Conservation (phyloP, 75 land plant genomes). For the Azolla pinnata region DNA sequence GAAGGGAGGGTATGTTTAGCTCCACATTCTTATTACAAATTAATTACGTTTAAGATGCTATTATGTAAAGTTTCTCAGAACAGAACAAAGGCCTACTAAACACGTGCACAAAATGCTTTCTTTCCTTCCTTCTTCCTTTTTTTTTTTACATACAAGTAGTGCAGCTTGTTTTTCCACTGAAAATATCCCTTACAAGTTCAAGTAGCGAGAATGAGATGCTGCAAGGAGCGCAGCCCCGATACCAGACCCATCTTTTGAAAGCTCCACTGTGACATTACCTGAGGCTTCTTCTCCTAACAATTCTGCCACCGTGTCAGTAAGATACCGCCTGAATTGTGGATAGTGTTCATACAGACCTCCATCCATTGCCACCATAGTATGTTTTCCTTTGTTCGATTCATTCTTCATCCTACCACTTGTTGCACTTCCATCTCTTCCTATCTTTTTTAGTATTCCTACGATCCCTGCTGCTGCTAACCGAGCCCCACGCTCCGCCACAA, state of each 20-base stretch:
- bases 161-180: too few species aligned
- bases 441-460: slow-evolving; percentile 77
- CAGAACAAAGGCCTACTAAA: too few species aligned
- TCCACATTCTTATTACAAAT: too few species aligned
- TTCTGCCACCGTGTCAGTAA: slow-evolving; percentile 51
- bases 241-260: slow-evolving; percentile 72
- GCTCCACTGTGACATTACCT: slow-evolving; percentile 38
- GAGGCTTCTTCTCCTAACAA: slow-evolving; percentile 68
- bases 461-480: slow-evolving; percentile 83
- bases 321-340: slow-evolving; percentile 46
- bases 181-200: neutral
- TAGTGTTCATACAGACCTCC: slow-evolving; percentile 58
- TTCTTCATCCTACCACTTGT: slow-evolving; percentile 18
- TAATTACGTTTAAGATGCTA: too few species aligned
- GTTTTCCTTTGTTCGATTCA: slow-evolving; percentile 21
- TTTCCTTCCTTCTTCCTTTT: too few species aligned
- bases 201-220: slow-evolving; percentile 40
- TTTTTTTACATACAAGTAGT: too few species aligned
- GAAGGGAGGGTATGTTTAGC: too few species aligned
- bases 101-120: too few species aligned
- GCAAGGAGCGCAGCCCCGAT: slow-evolving; percentile 84
- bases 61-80: too few species aligned
- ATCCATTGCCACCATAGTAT: slow-evolving; percentile 64
- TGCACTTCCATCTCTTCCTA: slow-evolving; percentile 71
- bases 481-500: slow-evolving; percentile 68